Evolutionary conservation across 768 basidiomycete species (phyloP), one percentile per base, ranked within the genome.

Genomic region (Collybiopsis confluens): DNA sequence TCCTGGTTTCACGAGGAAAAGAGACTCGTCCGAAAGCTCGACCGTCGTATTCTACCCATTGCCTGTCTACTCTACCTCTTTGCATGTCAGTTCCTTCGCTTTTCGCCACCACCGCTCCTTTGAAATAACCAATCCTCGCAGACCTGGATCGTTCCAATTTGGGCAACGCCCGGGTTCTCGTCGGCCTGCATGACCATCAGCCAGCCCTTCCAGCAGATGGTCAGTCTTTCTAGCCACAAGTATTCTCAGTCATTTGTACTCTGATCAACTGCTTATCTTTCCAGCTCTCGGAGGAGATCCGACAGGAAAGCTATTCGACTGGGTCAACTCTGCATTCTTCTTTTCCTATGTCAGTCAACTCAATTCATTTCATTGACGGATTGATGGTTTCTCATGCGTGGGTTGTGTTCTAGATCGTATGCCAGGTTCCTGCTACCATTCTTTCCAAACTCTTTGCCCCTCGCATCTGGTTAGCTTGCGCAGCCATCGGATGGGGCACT

Each of bases 131-230:
- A 59, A 28, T n/a, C 11, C 21, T 23, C 45, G 41, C 56, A 79
- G 79, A 83, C 64, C 73, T 92, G 46, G 90, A 92, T 65, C 80
- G 90, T 51, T 83, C 85, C 0, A 90, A 90, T 63, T 63, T 90
- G 38, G 90, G 89, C 15, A 91, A 92, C 63, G 90, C 90, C 44
- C 78, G 88, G 47, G 70, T 90, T 35, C 47, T 48, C 35, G 23
- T 33, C 33, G 47, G 47, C 5, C 30, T 35, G 35, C 27, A 48
- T 24, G 47, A 48, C 37, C 30, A 33, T 4, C 23, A 48, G 36
- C 86, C 86, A 68, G 84, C 86, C 10, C 68, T 92, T 11, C 78
- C 84, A 2, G 64, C 79, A 36, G 86, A 90, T 56, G 13, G 30
- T 33, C 6, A 33, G 30, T 33, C 30, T 33, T 33, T n/a, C 6